These are phyloP conservation scores for Pseudonitzschia delicatissima DNA, from an alignment of 108 stramenopile genomes.

Conservation along the genomic window DNA sequence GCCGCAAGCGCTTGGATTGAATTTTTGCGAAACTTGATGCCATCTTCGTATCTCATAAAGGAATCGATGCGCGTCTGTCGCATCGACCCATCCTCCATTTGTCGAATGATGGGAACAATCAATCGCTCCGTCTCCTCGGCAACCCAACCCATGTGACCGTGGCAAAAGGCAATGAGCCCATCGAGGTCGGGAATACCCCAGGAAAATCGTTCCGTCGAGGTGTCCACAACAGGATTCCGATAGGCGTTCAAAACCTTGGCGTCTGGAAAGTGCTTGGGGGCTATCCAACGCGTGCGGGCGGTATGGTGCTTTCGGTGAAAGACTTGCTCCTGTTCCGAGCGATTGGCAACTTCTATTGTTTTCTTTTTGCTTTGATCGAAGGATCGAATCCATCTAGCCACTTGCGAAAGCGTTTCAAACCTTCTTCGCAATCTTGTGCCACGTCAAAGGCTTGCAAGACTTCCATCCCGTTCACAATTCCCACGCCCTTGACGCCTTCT, in stretches of 20 bases:
- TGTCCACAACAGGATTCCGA: slow-evolving; percentile 82
- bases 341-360: slow-evolving; percentile 1
- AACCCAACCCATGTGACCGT: slow-evolving; percentile 79
- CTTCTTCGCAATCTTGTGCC: slow-evolving; percentile 44
- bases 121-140: slow-evolving; percentile 64
- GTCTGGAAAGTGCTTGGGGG: slow-evolving; percentile 83
- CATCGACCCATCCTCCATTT: slow-evolving; percentile 38
- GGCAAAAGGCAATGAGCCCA: slow-evolving; percentile 62
- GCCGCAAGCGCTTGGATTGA: slow-evolving; percentile 53
- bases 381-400: slow-evolving; percentile 87
- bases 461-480: slow-evolving; percentile 99
- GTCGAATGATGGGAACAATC: slow-evolving; percentile 74
- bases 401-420: slow-evolving; percentile 67
- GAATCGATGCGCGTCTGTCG: slow-evolving; percentile 90
- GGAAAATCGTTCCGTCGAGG: slow-evolving; percentile 56
- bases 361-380: background rate
- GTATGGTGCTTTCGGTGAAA: slow-evolving; percentile 82
- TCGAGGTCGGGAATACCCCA: slow-evolving; percentile 86
- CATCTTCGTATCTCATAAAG: slow-evolving; percentile 92
- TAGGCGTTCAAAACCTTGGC: slow-evolving; percentile 75
- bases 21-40: slow-evolving; percentile 85
- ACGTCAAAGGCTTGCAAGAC: slow-evolving; percentile 85
- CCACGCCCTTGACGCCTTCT: slow-evolving; percentile 93
- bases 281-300: slow-evolving; percentile 77
- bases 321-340: slow-evolving; percentile 4